These are phyloP conservation scores for Trematosphaeria pertusa DNA, from an alignment of 2,329 filamentous ascomycete species.

Conservation along the genomic window DNA sequence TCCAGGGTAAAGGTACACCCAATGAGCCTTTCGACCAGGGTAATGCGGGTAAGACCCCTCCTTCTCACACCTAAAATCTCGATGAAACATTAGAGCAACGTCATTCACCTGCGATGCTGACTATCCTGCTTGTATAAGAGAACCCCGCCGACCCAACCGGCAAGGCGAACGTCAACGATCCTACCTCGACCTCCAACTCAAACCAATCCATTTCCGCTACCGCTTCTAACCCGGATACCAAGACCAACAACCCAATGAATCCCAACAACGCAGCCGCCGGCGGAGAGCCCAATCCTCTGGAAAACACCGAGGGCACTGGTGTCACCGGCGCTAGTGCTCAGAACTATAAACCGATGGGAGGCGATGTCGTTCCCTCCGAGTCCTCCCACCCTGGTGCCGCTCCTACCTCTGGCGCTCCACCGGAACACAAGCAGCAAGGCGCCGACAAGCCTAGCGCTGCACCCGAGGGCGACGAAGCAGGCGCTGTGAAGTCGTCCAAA, in stretches of 20 bases:
- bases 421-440: conserved; percentile 44
- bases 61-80: too few species aligned
- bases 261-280: conserved; percentile 26
- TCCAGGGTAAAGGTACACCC: conserved; percentile 69
- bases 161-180: not conserved
- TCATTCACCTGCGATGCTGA: conserved; percentile 2
- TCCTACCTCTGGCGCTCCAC: conserved; percentile 25
- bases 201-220: not conserved
- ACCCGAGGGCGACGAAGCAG: conserved; percentile 40
- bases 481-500: conserved; percentile 25
- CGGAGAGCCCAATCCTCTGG: conserved; percentile 26
- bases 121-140: conserved; percentile 2
- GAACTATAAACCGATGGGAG: conserved; percentile 30
- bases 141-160: conserved; percentile 6
- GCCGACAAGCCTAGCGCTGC: conserved; percentile 38
- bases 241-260: conserved; percentile 17
- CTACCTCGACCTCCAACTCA: conserved; percentile 3
- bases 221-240: not conserved
- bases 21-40: conserved; percentile 81
- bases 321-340: conserved; percentile 25
- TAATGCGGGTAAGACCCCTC: conserved; percentile 63
- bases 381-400: conserved; percentile 24
- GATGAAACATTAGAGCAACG: too few species aligned
- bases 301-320: conserved; percentile 37
- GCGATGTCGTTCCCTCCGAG: conserved; percentile 39